Conservation (phyloP, 331 rosid genomes). For the Quercus phellos region DNA sequence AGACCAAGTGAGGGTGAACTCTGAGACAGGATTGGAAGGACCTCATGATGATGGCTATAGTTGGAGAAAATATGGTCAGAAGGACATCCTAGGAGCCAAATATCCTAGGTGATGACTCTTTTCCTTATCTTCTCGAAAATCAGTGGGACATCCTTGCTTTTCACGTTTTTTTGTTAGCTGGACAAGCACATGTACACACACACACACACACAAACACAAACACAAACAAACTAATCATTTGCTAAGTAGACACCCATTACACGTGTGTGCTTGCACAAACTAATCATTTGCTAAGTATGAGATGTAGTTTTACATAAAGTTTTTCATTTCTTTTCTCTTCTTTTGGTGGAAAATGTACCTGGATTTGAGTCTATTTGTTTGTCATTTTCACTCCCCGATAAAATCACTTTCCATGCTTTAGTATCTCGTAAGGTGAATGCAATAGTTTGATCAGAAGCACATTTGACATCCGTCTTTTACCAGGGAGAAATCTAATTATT, state of each 20-base stretch:
- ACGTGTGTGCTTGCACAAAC: too few relatives aligned
- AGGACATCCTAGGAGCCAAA: conserved; percentile 74
- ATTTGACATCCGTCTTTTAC: background rate
- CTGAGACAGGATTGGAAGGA: conserved; percentile 60
- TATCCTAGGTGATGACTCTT: conserved; percentile 56
- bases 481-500: conserved; percentile 15
- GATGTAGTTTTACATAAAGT: background rate
- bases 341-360: background rate
- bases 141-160: background rate
- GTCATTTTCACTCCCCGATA: too few relatives aligned
- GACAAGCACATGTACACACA: too few relatives aligned
- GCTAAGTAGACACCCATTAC: too few relatives aligned
- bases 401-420: background rate
- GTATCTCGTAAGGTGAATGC: background rate
- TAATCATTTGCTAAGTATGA: too few relatives aligned
- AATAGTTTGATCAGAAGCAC: background rate
- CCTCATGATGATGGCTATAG: conserved; percentile 61
- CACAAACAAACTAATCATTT: too few relatives aligned
- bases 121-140: background rate
- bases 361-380: too few relatives aligned
- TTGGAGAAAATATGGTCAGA: conserved; percentile 96
- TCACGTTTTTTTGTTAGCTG: background rate
- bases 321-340: background rate
- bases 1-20: conserved; percentile 50
- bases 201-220: too few relatives aligned